phyloP scores from a whole-genome alignment of 2,329 filamentous ascomycete genomes.

The Verticillium tricorpus region DNA sequence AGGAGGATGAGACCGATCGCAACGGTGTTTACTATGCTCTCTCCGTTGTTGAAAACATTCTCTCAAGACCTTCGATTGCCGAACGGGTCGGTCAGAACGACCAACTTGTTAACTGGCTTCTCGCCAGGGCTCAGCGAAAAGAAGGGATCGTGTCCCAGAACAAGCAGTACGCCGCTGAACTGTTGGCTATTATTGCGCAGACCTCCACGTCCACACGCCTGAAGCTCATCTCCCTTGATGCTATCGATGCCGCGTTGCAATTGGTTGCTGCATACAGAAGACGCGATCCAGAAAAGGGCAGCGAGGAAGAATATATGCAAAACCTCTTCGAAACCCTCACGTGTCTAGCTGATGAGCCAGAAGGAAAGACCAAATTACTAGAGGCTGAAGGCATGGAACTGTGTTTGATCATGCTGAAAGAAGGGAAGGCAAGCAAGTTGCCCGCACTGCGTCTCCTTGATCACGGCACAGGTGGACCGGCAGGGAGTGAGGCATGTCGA shows the following conservation, averaged over 20 bases:
- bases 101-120: slow-evolving; percentile 69
- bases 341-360: slow-evolving; percentile 69
- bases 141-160: slow-evolving; percentile 77
- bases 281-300: slow-evolving; percentile 78
- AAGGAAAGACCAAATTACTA: slow-evolving; percentile 76
- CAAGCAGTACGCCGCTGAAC: slow-evolving; percentile 90
- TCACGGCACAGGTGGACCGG: slow-evolving; percentile 59
- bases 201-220: slow-evolving; percentile 62
- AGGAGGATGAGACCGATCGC: slow-evolving; percentile 66
- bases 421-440: slow-evolving; percentile 77
- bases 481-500: slow-evolving; percentile 62
- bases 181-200: slow-evolving; percentile 84
- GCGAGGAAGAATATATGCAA: slow-evolving; percentile 91
- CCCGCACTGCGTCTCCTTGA: slow-evolving; percentile 79
- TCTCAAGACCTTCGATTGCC: slow-evolving; percentile 63
- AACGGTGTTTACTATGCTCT: slow-evolving; percentile 84
- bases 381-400: slow-evolving; percentile 91
- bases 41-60: slow-evolving; percentile 78
- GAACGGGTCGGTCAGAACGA: slow-evolving; percentile 69
- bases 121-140: slow-evolving; percentile 64
- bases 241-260: slow-evolving; percentile 76
- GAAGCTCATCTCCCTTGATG: slow-evolving; percentile 61
- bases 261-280: slow-evolving; percentile 80
- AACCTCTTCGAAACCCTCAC: slow-evolving; percentile 87
- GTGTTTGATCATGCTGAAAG: slow-evolving; percentile 84